phyloP scores from a whole-genome alignment of 129 eudicot genomes.

The Smallanthus sonchifolius region DNA sequence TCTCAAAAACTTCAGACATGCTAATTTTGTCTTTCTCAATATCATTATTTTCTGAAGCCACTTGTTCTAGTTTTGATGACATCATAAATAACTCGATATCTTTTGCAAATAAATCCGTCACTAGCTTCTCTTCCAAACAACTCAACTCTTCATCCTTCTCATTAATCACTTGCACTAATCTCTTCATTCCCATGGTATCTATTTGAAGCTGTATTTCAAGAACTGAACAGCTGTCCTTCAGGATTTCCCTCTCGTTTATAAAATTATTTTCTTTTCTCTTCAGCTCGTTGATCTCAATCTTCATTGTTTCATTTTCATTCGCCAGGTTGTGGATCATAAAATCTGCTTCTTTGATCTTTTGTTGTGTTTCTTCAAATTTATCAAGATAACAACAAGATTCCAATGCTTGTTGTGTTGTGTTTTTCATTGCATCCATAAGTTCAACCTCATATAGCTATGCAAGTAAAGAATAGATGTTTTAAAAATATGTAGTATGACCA shows the following conservation, averaged over 20 bases:
- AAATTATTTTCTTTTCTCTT: background rate
- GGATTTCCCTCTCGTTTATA: background rate
- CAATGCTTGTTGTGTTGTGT: constrained; percentile 48
- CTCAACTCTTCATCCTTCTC: constrained; percentile 1
- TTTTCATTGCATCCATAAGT: constrained; percentile 51
- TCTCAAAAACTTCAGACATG: background rate
- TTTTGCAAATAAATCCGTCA: background rate
- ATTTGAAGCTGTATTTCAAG: background rate
- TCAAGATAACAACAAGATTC: constrained; percentile 67
- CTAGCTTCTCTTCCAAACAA: background rate
- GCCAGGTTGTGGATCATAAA: constrained; percentile 54
- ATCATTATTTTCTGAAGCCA: background rate
- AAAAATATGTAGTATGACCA: background rate
- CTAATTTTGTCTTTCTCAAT: background rate
- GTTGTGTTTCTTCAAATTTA: constrained; percentile 64
- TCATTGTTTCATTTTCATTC: constrained; percentile 62
- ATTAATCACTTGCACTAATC: background rate
- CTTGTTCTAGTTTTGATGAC: constrained; percentile 4
- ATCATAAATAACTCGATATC: constrained; percentile 6
- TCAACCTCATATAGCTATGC: constrained; percentile 58
- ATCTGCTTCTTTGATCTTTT: constrained; percentile 56
- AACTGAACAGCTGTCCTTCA: background rate
- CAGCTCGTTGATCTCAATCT: constrained; percentile 31
- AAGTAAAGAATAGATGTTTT: constrained; percentile 1
- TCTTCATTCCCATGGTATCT: background rate